A percentile compares a stretch with the other conserved stretches of the same genome.
Conservation (phyloP, 1,284 basidiomycete genomes). For the Moniliophthora roreri region DNA sequence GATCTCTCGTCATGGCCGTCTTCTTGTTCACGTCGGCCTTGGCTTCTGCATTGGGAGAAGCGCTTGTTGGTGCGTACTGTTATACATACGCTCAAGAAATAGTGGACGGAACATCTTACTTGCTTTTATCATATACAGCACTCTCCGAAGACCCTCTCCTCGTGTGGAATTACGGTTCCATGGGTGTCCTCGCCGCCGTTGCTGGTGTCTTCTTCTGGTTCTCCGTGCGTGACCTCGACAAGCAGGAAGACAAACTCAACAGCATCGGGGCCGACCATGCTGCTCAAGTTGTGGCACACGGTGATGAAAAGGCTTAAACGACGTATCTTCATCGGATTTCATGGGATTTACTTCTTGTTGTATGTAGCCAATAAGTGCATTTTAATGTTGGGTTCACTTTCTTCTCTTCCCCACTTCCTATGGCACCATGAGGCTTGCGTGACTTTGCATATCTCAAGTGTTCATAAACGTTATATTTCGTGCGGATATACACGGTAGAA, state of each 20-base stretch:
- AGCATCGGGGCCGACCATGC: constrained; percentile 41
- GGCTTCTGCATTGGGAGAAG: constrained; percentile 63
- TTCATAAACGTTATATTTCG: no score
- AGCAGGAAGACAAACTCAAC: constrained; percentile 63
- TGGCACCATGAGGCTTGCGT: no score
- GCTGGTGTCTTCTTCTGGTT: constrained; percentile 59
- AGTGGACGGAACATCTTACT: constrained; percentile 25
- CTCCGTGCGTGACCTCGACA: constrained; percentile 58
- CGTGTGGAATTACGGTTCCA: constrained; percentile 53
- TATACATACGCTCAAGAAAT: constrained; percentile 20
- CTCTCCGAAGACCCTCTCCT: constrained; percentile 51
- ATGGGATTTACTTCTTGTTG: not conserved
- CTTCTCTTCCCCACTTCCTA: no score
- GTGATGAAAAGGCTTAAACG: not conserved
- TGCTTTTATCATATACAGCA: constrained; percentile 41
- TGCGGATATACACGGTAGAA: no score
- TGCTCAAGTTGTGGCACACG: not conserved
- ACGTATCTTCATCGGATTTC: not conserved
- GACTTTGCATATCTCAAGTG: no score
- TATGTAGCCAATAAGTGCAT: no score
- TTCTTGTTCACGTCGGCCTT: constrained; percentile 74
- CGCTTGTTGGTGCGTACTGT: constrained; percentile 64
- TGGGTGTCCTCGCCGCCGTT: constrained; percentile 42
- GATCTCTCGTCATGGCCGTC: constrained; percentile 71
- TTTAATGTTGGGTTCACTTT: no score